phyloP scores from a whole-genome alignment of 805 yeast species.

The Scheffersomyces lignosus region DNA sequence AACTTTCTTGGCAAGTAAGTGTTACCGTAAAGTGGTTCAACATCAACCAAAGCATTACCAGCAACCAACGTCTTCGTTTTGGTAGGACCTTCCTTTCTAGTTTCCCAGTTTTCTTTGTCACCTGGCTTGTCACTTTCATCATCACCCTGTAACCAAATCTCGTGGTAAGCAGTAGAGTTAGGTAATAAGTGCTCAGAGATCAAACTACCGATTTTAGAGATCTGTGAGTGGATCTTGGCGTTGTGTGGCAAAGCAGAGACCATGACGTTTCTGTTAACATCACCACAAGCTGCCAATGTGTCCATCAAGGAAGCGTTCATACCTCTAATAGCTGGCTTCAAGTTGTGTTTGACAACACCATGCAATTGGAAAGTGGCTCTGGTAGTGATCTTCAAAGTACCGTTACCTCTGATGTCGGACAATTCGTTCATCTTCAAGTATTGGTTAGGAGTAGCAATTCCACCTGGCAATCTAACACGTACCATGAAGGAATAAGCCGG shows the following conservation, averaged over 20 bases:
- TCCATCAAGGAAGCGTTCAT: slow-evolving; percentile 90
- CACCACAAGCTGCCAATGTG: slow-evolving; percentile 97
- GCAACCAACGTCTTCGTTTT: slow-evolving; percentile 82
- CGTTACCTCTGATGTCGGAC: slow-evolving; percentile 82
- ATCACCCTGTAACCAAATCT: slow-evolving; percentile 90
- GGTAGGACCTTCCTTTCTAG: slow-evolving; percentile 71
- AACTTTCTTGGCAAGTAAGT: slow-evolving; percentile 92
- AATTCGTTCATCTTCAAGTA: slow-evolving; percentile 85
- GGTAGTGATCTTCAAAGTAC: slow-evolving; percentile 90
- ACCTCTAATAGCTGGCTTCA: slow-evolving; percentile 89
- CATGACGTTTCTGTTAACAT: slow-evolving; percentile 95
- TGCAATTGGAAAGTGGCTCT: slow-evolving; percentile 97
- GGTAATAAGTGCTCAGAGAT: slow-evolving; percentile 87
- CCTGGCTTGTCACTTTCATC: slow-evolving; percentile 70
- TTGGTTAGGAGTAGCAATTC: slow-evolving; percentile 82
- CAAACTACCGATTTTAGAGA: slow-evolving; percentile 58
- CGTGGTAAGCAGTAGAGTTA: slow-evolving; percentile 92
- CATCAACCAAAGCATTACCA: slow-evolving; percentile 77
- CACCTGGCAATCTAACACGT: slow-evolving; percentile 93
- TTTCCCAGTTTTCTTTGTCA: slow-evolving; percentile 64
- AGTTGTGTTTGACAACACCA: slow-evolving; percentile 86
- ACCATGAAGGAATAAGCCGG: slow-evolving; percentile 98
- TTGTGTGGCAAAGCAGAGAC: slow-evolving; percentile 85
- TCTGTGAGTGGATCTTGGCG: slow-evolving; percentile 76
- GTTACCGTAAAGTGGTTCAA: slow-evolving; percentile 86